These are phyloP conservation scores for Pichia nakasei DNA, from an alignment of 805 yeast genomes.

Conservation along the genomic window DNA sequence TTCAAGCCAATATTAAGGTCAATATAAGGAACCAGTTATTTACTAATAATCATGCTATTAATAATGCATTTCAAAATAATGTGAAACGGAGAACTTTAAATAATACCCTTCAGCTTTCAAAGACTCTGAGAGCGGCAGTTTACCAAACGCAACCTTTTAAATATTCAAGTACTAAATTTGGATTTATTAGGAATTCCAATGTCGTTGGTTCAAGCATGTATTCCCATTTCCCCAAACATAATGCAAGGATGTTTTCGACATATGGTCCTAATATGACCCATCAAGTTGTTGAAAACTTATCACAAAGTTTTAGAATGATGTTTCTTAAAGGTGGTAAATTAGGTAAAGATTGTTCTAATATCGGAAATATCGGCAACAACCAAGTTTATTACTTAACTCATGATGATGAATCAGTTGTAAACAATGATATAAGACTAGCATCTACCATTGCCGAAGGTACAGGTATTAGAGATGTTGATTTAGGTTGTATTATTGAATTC, in stretches of 20 bases:
- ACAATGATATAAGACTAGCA: conserved; percentile 27
- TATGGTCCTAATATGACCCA: conserved; percentile 33
- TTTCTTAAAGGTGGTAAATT: conserved; percentile 27
- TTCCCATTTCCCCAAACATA: conserved; percentile 28
- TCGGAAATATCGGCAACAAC: conserved; percentile 8
- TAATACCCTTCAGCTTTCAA: not conserved
- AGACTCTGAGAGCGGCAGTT: conserved; percentile 14
- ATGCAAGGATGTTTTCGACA: conserved; percentile 31
- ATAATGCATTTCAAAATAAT: not conserved
- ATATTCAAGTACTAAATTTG: conserved; percentile 13
- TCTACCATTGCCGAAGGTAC: conserved; percentile 24
- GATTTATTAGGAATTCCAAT: conserved; percentile 7
- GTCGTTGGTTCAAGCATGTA: conserved; percentile 23
- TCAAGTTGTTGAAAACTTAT: conserved; percentile 52
- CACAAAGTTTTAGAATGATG: conserved; percentile 36
- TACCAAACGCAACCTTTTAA: conserved; percentile 24
- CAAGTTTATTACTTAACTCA: conserved; percentile 1
- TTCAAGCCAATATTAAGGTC: conserved; percentile 1
- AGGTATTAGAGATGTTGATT: not conserved
- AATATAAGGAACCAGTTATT: not conserved
- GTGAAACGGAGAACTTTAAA: not conserved
- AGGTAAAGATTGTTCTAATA: conserved; percentile 14
- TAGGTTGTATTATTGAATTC: conserved; percentile 53
- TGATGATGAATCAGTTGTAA: conserved; percentile 22
- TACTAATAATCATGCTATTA: not conserved